A percentile compares a stretch with the other conserved stretches of the same genome.
Conservation (phyloP, 805 yeast species). For the Maudiozyma serrabonitensis region DNA sequence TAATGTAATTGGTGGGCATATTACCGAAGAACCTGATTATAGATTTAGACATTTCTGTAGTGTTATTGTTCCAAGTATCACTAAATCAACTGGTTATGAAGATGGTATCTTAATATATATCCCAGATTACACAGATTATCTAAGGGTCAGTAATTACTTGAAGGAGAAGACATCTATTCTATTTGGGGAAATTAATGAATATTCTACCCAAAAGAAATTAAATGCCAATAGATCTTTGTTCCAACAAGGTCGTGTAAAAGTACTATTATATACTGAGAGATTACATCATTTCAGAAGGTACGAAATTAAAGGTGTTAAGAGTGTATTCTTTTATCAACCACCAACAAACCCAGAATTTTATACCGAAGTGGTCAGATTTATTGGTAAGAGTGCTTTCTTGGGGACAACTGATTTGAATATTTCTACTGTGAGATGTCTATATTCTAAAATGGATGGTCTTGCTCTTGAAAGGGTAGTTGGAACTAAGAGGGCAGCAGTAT, state of each 20-base stretch:
- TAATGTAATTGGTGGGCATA: slow-evolving; percentile 37
- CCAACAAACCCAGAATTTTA: slow-evolving; percentile 84
- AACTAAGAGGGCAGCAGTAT: slow-evolving; percentile 52
- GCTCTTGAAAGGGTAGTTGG: slow-evolving; percentile 82
- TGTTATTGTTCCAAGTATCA: slow-evolving; percentile 61
- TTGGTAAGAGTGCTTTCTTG: slow-evolving; percentile 48
- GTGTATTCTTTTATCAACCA: slow-evolving; percentile 68
- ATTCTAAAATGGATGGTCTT: slow-evolving; percentile 70
- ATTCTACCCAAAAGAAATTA: slow-evolving; percentile 61
- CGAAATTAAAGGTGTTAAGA: slow-evolving; percentile 76
- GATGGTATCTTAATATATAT: slow-evolving; percentile 73
- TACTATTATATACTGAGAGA: slow-evolving; percentile 87
- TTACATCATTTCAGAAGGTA: slow-evolving; percentile 84
- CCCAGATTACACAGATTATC: slow-evolving; percentile 79
- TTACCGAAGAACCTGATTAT: slow-evolving; percentile 65
- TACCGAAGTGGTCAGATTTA: slow-evolving; percentile 58
- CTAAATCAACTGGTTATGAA: slow-evolving; percentile 47
- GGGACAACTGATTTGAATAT: slow-evolving; percentile 47
- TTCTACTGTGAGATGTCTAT: slow-evolving; percentile 51
- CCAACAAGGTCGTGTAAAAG: slow-evolving; percentile 48
- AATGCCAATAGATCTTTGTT: slow-evolving; percentile 65
- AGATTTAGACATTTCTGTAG: slow-evolving; percentile 74
- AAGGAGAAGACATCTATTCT: slow-evolving; percentile 48
- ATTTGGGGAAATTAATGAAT: slow-evolving; percentile 74
- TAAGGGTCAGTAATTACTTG: slow-evolving; percentile 61